These are phyloP conservation scores for Talaromyces stipitatus DNA, from an alignment of 495 filamentous ascomycete species.

Conservation along the genomic window DNA sequence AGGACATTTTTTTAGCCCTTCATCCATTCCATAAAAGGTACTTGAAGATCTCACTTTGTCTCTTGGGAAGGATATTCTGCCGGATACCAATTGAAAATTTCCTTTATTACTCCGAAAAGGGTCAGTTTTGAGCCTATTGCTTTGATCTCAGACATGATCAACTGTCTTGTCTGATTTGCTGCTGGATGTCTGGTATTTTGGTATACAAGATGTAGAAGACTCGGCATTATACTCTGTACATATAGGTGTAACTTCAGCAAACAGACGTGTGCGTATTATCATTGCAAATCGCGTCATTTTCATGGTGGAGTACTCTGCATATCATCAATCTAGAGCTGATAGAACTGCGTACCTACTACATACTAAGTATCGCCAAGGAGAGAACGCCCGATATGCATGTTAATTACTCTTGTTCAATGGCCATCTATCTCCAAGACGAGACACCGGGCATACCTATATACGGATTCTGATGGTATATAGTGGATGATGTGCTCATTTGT, in stretches of 20 bases:
- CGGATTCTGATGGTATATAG: not conserved
- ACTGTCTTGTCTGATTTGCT: not conserved
- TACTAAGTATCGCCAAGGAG: not conserved
- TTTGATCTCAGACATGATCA: slow-evolving; percentile 1
- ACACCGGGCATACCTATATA: not conserved
- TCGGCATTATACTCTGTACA: not conserved
- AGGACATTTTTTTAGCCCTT: slow-evolving; percentile 1
- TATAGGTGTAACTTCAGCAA: not conserved
- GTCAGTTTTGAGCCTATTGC: slow-evolving; percentile 12
- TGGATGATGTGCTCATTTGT: not conserved
- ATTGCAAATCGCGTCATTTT: not conserved
- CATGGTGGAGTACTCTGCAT: not conserved
- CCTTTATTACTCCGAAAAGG: slow-evolving; percentile 28
- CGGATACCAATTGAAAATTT: slow-evolving; percentile 44
- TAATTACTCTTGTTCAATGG: not conserved
- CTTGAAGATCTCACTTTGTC: slow-evolving; percentile 24
- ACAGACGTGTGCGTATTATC: not conserved
- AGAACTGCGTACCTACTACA: no score
- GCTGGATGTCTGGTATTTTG: not conserved
- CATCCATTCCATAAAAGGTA: not conserved
- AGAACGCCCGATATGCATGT: not conserved
- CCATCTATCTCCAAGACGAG: not conserved
- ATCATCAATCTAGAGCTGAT: not conserved
- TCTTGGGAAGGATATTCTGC: slow-evolving; percentile 33
- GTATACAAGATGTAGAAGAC: not conserved